Percentiles rank a stretch among this genome's conserved stretches.
phyloP scores from a whole-genome alignment of 495 filamentous ascomycete genomes.

The Xylaria cubensis region DNA sequence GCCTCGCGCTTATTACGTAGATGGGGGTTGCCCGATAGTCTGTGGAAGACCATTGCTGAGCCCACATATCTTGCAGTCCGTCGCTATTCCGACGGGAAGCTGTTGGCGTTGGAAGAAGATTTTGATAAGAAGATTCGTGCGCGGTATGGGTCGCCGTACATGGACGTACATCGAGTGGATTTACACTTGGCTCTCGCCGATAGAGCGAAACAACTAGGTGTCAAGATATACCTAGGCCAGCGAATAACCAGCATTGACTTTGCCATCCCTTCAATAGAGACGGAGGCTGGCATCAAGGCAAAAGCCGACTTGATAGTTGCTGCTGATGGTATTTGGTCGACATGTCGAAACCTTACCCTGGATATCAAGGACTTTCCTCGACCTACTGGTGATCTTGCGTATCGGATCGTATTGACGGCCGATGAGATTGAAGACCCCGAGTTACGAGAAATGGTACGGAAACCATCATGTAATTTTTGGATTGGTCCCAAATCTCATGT shows the following conservation, averaged over 20 bases:
- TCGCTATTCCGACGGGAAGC: conserved; percentile 44
- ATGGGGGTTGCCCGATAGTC: conserved; percentile 53
- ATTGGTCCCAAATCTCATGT: conserved; percentile 63
- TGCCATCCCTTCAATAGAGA: conserved; percentile 41
- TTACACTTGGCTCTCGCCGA: conserved; percentile 47
- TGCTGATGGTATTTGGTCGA: conserved; percentile 61
- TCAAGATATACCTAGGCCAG: conserved; percentile 40
- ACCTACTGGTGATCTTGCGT: conserved; percentile 62
- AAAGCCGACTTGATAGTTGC: conserved; percentile 57
- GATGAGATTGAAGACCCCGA: conserved; percentile 53
- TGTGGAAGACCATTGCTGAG: conserved; percentile 43
- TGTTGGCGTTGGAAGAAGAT: conserved; percentile 40
- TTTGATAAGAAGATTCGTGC: conserved; percentile 38
- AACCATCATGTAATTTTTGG: conserved; percentile 69
- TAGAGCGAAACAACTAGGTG: conserved; percentile 44
- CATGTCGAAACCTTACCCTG: conserved; percentile 49
- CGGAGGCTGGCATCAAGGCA: conserved; percentile 36
- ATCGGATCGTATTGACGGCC: conserved; percentile 57
- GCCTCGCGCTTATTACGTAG: conserved; percentile 51
- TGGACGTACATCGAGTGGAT: conserved; percentile 54
- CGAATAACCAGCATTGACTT: conserved; percentile 51
- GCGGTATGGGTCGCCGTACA: conserved; percentile 49
- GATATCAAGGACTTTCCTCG: conserved; percentile 50
- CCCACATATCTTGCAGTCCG: conserved; percentile 34
- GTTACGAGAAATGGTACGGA: conserved; percentile 50